Evolutionary conservation across 345 rosid species (phyloP).

Genomic region (Ceriops zippeliana): DNA sequence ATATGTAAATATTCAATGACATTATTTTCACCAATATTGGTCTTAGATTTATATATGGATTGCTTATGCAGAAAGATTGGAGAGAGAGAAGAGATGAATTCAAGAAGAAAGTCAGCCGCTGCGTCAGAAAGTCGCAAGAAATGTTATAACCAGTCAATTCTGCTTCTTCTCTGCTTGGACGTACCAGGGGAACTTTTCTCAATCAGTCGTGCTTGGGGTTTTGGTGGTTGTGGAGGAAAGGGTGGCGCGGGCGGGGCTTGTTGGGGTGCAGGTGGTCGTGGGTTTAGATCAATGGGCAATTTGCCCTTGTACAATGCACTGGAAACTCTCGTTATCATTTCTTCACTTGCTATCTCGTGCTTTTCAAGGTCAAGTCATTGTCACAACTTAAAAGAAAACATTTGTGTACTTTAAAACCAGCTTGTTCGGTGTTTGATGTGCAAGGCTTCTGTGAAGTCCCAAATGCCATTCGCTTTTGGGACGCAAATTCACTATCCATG

Average conservation of each 20-base stretch:
- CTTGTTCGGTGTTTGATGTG: slow-evolving; percentile 9
- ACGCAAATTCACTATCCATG: no score
- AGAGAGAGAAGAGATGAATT: slow-evolving; percentile 73
- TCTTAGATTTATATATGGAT: no score
- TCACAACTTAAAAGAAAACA: not conserved
- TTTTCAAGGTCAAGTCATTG: slow-evolving; percentile 2
- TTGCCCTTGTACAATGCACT: slow-evolving; percentile 1
- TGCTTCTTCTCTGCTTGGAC: not conserved
- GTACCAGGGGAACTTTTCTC: not conserved
- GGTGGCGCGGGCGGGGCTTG: no score
- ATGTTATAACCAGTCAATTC: slow-evolving; percentile 36
- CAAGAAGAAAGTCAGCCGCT: slow-evolving; percentile 80
- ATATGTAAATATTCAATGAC: no score
- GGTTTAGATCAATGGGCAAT: not conserved
- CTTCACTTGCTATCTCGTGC: slow-evolving; percentile 1
- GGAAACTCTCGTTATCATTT: not conserved
- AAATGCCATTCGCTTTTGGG: no score
- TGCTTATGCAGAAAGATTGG: slow-evolving; percentile 66
- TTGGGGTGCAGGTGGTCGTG: no score
- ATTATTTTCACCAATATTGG: no score
- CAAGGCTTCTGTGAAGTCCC: no score
- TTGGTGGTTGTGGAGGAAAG: not conserved
- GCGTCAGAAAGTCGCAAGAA: slow-evolving; percentile 85
- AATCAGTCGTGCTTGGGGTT: slow-evolving; percentile 9
- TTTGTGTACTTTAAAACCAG: not conserved